Base-by-base conservation (phyloP, 805 yeast genomes). In the Wickerhamomyces tratensis region DNA sequence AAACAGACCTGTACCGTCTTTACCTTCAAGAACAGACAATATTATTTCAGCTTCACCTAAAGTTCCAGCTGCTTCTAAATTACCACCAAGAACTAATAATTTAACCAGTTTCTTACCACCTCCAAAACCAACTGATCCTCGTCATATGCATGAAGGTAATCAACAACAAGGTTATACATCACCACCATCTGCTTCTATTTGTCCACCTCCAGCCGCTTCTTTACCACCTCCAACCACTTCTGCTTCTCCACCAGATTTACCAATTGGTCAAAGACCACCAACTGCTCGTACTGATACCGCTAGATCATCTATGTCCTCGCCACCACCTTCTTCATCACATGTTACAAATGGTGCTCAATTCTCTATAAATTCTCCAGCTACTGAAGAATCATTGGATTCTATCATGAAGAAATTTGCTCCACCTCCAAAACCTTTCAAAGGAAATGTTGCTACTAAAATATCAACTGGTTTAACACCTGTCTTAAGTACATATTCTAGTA, bases 401-500 rank as follows among this genome's bases (percentile, higher is more conserved):
- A 15, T n/a, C 3, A 25, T 12, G 11, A 52, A 50, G 11, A 49
- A 47, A 27, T 49, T 59, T 51, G 60, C 59, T 25, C 64, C 67
- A 8, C 67, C 67, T 8, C 67, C 67, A 42, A 51, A 44, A n/a
- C 65, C 57, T 14, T 50, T 44, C 37, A 47, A 45, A 38, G 46
- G 34, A 25, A 45, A 39, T 37, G 26, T 40, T 11, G 25, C 36
- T 13, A 27, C 39, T 10, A 34, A 31, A 8, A 31, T 7, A 12
- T 13, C 31, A 29, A 20, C 39, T n/a, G 20, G 20, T 20, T 20
- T 20, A 20, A 20, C 20, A 20, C 20, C 20, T 20, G 20, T 20
- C 2, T 20, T 4, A 20, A 20, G 20, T 20, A 4, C 20, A 20
- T 20, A 20, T 20, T 20, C 4, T 20, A 20, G 4, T 20, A 20